These are phyloP conservation scores for Nymphaea thermarum DNA, from an alignment of 164 flowering plant species.

Conservation along the genomic window DNA sequence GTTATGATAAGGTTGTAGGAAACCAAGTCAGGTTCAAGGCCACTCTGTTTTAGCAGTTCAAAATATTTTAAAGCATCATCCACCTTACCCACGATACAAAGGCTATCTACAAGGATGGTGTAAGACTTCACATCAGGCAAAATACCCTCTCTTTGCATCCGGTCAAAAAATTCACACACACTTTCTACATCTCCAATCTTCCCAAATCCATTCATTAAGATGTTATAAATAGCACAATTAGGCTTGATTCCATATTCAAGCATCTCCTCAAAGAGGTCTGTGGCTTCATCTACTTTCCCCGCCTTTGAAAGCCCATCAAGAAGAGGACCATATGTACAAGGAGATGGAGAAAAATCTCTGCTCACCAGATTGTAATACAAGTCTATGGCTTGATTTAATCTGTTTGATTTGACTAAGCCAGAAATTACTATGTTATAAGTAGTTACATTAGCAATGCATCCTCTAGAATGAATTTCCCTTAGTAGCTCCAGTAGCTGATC, in stretches of 20 bases:
- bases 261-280: constrained; percentile 68
- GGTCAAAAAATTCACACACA: constrained; percentile 45
- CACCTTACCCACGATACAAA: constrained; percentile 56
- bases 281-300: constrained; percentile 69
- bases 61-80: constrained; percentile 69
- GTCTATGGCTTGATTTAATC: constrained; percentile 54
- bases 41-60: constrained; percentile 44
- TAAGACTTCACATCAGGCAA: constrained; percentile 81
- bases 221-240: constrained; percentile 77
- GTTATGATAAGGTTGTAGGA: constrained; percentile 74
- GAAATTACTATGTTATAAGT: constrained; percentile 75
- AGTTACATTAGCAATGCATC: constrained; percentile 50
- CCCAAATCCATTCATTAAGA: constrained; percentile 78
- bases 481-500: constrained; percentile 40
- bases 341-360: constrained; percentile 69
- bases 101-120: constrained; percentile 67
- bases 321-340: constrained; percentile 89
- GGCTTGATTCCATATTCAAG: constrained; percentile 67
- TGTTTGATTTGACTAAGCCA: constrained; percentile 49
- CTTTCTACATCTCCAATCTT: constrained; percentile 61
- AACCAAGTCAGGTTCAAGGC: constrained; percentile 62
- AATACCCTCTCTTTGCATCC: constrained; percentile 67
- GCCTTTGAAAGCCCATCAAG: constrained; percentile 75
- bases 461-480: constrained; percentile 53
- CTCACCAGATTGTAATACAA: constrained; percentile 65